Base-by-base conservation (phyloP, 805 yeast genomes). In the Nakazawaea ambrosiae region DNA sequence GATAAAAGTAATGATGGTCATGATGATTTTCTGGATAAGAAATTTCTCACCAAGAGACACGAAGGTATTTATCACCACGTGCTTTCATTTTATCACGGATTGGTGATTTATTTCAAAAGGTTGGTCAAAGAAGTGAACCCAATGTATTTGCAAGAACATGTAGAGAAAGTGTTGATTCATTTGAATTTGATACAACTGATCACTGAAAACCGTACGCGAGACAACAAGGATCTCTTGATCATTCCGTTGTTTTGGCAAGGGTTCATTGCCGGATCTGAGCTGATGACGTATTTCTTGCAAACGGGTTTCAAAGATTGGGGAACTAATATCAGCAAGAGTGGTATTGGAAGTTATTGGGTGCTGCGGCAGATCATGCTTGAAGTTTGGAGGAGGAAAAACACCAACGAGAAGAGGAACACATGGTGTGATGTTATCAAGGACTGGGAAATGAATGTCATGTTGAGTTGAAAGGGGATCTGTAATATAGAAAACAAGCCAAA, bases 211-310 rank as follows among this genome's bases (percentile, higher is more conserved):
- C 55, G 61, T 14, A 29, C 42, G 15, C 27, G 31, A 18, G 43
- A 51, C 22, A 50, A 57, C 38, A 59, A 67, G 16, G 77, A 73
- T 19, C 76, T 80, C 1, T 70, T 81, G 16, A 75, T 76, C 35
- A 74, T 81, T 25, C 95, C 96, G 4, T 61, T 85, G 24, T 77
- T 85, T 48, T 87, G 95, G 92, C 90, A 83, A 51, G 94, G 92
- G 0, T 87, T 87, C 47, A 80, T 87, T 31, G 88, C 90, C 1
- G 95, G 94, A 0, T 81, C 92, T 49, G 87, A 83, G 44, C 81
- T 88, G 9, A 70, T 73, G 42, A 73, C 79, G 5, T 48, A 57
- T 1, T 65, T 64, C 25, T 57, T 79, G 26, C 90, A 83, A 45
- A 59, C 68, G 42, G 79, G 86, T 29, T 85, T 75, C 58, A 78